Percentiles rank a stretch among this genome's conserved stretches.
Conservation (phyloP, 345 rosid species). For the Citrus trifoliata region DNA sequence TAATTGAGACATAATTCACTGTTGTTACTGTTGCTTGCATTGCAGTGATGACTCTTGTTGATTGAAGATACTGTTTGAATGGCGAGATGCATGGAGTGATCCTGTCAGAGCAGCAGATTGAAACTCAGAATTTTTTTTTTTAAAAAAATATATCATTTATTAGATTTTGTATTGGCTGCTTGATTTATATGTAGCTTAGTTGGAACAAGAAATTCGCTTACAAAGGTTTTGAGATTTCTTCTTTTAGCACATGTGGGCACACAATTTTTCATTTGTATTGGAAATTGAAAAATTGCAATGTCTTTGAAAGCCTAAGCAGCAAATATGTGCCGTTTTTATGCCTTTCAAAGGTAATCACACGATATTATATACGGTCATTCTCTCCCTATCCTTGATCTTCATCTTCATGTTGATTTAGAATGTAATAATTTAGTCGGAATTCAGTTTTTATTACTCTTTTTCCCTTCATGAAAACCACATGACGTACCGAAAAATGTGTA, state of each 20-base stretch:
- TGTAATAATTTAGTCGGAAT: no score
- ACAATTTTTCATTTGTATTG: background rate
- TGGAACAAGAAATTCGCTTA: background rate
- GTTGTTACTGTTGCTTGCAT: background rate
- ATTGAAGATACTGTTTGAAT: background rate
- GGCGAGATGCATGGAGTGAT: background rate
- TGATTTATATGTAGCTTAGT: background rate
- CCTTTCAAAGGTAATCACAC: no score
- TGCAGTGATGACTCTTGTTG: background rate
- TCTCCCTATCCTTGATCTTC: no score
- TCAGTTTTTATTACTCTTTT: no score
- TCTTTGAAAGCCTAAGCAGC: no score
- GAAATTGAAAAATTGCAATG: background rate
- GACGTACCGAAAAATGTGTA: no score
- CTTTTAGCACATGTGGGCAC: background rate
- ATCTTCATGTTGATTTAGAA: no score
- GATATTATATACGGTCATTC: no score
- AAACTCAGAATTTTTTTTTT: no score
- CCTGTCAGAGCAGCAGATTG: background rate
- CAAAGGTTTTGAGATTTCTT: background rate
- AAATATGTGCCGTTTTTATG: no score
- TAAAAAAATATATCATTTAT: background rate
- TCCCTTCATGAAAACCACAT: no score
- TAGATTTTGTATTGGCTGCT: background rate
- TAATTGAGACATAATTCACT: background rate